Conservation (phyloP, 2,329 filamentous ascomycete species). For the Ceratocystis alfenasii region DNA sequence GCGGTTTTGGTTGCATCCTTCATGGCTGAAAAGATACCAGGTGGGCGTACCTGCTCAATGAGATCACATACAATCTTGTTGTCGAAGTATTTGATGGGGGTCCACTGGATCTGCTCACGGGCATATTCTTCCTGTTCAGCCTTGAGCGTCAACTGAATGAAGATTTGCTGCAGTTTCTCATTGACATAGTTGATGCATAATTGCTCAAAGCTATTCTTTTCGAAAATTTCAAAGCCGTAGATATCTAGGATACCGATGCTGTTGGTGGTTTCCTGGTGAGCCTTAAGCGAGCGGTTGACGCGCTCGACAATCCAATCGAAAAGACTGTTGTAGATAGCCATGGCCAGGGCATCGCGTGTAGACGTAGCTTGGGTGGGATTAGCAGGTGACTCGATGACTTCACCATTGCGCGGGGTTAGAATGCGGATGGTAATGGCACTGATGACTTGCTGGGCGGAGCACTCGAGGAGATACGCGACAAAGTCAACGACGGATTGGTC, state of each 20-base stretch:
- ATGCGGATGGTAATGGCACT: slow-evolving; percentile 83
- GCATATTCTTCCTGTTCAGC: slow-evolving; percentile 97
- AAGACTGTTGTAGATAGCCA: slow-evolving; percentile 93
- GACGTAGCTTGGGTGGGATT: slow-evolving; percentile 78
- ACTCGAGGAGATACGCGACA: slow-evolving; percentile 84
- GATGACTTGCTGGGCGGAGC: slow-evolving; percentile 66
- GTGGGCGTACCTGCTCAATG: slow-evolving; percentile 82
- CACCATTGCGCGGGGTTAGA: slow-evolving; percentile 55
- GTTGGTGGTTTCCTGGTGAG: slow-evolving; percentile 62
- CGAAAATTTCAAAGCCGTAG: slow-evolving; percentile 98
- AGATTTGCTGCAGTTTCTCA: slow-evolving; percentile 97
- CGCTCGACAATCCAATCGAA: slow-evolving; percentile 98
- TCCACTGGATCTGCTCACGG: slow-evolving; percentile 94
- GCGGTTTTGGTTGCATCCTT: slow-evolving; percentile 99
- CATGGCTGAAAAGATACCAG: slow-evolving; percentile 85
- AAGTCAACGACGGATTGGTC: slow-evolving; percentile 92
- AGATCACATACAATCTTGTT: slow-evolving; percentile 98
- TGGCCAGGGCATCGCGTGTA: slow-evolving; percentile 81
- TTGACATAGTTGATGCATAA: slow-evolving; percentile 99
- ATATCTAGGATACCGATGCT: slow-evolving; percentile 97
- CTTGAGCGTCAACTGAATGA: slow-evolving; percentile 93
- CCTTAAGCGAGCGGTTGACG: slow-evolving; percentile 77
- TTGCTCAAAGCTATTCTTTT: slow-evolving; percentile 98
- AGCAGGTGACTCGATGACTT: slow-evolving; percentile 61
- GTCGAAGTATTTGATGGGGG: slow-evolving; percentile 97